Evolutionary conservation across 2,329 filamentous ascomycete genomes (phyloP).

Genomic region (Fusarium fujikuroi): DNA sequence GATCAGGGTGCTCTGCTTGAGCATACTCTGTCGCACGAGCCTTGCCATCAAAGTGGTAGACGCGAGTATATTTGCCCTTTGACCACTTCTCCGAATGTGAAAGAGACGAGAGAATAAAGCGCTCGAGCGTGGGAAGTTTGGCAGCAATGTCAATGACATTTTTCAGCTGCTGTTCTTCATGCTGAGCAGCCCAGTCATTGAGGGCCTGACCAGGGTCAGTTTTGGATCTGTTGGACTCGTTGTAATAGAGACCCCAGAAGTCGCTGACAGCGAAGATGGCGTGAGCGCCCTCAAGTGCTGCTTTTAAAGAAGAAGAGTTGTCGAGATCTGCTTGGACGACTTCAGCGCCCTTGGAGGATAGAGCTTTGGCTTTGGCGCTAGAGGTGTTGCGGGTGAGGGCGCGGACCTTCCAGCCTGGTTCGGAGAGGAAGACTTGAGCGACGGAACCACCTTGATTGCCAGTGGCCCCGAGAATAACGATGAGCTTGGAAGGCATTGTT

Average conservation of each 20-base stretch:
- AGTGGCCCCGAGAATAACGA: conserved; percentile 31
- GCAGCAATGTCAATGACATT: conserved; percentile 52
- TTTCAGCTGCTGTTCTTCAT: conserved; percentile 51
- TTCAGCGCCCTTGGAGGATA: conserved; percentile 11
- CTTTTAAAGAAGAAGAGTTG: background rate
- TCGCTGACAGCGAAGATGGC: conserved; percentile 47
- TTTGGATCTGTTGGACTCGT: conserved; percentile 20
- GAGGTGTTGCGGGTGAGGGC: conserved; percentile 24
- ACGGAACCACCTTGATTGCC: conserved; percentile 37
- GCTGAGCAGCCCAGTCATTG: conserved; percentile 36
- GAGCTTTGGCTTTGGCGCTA: conserved; percentile 15
- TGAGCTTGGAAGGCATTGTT: conserved; percentile 26
- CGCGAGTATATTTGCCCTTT: conserved; percentile 53
- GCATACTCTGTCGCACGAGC: conserved; percentile 48
- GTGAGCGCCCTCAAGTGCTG: conserved; percentile 3
- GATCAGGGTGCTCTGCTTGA: conserved; percentile 14
- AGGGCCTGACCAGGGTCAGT: conserved; percentile 25
- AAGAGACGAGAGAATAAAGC: conserved; percentile 53
- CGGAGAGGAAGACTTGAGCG: conserved; percentile 2
- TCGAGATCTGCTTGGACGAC: conserved; percentile 16
- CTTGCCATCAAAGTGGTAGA: conserved; percentile 57
- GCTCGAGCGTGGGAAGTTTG: conserved; percentile 46
- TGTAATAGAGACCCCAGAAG: conserved; percentile 37
- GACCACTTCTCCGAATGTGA: conserved; percentile 50
- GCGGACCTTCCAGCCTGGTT: conserved; percentile 23